Evolutionary conservation across 352 stramenopile genomes (phyloP).

Genomic region (Elongisporangium undulatum): DNA sequence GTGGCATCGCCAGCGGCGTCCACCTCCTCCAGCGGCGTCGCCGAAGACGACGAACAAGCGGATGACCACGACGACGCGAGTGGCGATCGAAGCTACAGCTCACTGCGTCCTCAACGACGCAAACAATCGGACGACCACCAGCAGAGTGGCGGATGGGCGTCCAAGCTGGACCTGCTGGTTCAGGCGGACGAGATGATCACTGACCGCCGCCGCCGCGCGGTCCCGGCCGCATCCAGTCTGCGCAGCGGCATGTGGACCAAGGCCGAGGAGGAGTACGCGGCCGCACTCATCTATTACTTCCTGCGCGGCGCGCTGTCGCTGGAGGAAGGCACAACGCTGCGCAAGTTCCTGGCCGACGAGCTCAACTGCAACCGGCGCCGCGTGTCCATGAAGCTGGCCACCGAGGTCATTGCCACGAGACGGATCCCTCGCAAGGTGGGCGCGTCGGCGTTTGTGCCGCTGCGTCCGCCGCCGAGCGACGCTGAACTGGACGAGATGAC

Average conservation of each 20-base stretch:
- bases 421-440: slow-evolving; percentile 66
- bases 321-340: slow-evolving; percentile 50
- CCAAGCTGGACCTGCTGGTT: slow-evolving; percentile 59
- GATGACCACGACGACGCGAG: neutral
- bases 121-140: neutral
- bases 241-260: slow-evolving; percentile 60
- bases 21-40: neutral
- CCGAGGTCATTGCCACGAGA: slow-evolving; percentile 47
- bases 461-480: slow-evolving; percentile 24
- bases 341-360: slow-evolving; percentile 65
- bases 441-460: slow-evolving; percentile 53
- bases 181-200: slow-evolving; percentile 72
- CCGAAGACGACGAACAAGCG: neutral
- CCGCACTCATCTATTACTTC: slow-evolving; percentile 63
- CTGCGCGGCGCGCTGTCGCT: slow-evolving; percentile 37
- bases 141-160: slow-evolving; percentile 4
- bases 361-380: slow-evolving; percentile 58
- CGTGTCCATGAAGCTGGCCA: slow-evolving; percentile 71
- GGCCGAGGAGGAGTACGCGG: slow-evolving; percentile 62
- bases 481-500: slow-evolving; percentile 27
- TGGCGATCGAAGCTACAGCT: neutral
- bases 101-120: neutral
- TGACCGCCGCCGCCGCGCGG: slow-evolving; percentile 1
- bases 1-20: neutral
- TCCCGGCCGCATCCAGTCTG: slow-evolving; percentile 3